Evolutionary conservation across 2,329 filamentous ascomycete genomes (phyloP), one percentile per base, ranked within the genome.

Genomic region (Stromatinia cepivora): DNA sequence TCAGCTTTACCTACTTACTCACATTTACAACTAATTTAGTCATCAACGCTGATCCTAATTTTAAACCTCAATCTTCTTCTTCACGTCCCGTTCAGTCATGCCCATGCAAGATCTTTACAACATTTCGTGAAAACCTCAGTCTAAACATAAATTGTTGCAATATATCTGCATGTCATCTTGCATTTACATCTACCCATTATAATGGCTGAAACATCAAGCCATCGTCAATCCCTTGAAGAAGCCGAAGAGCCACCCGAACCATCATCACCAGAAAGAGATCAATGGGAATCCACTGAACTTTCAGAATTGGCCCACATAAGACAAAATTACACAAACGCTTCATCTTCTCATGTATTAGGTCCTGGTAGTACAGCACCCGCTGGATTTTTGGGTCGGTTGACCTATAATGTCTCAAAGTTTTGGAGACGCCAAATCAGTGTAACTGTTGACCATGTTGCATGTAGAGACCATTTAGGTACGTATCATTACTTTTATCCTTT

Each of bases 401-500:
- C 57, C 17, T 75, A 74, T 59, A 67, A 53, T 48, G 36, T 76
- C 50, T 74, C 75, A 39, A 80, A 75, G 63, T 83, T 84, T 70
- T 87, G 85, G 85, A 77, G 78, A 53, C 79, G 80, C 36, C 81
- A 87, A 70, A 76, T 88, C 62, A 81, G 79, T 66, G 77, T 86
- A 9, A 79, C 81, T 5, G 85, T 88, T 22, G 82, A 84, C 20
- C 82, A 84, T 70, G 79, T 81, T 39, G 77, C 81, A 61, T 83
- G 83, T 72, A 80, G 86, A 77, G 86, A 88, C 75, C 85, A 88
- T 78, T 74, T 88, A 54, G 86, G 86, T 87, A 81, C 67, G 81
- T 72, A n/a, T 39, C 45, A 36, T 65, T 42, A 67, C 67, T 72
- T 50, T 50, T 67, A 68, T 69, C 64, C 65, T 65, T 68, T 67